phyloP scores from a whole-genome alignment of 2,329 filamentous ascomycete species.

The Rosellinia necatrix region DNA sequence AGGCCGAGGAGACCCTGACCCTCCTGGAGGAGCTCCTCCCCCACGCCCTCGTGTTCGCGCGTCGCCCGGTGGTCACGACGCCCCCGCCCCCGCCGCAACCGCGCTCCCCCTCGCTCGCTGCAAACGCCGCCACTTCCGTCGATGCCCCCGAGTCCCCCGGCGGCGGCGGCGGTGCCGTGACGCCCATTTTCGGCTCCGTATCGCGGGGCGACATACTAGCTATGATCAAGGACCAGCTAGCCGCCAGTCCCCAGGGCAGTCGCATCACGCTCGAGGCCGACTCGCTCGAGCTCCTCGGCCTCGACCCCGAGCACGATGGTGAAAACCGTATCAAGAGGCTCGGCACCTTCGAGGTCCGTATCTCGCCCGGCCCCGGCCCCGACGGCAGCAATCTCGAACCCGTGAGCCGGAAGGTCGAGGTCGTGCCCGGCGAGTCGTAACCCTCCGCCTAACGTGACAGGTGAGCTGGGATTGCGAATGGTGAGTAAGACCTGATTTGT shows the following conservation, averaged over 20 bases:
- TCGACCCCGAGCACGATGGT: constrained; percentile 33
- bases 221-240: constrained; percentile 43
- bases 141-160: constrained; percentile 24
- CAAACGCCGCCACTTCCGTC: constrained; percentile 32
- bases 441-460: background rate
- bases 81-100: constrained; percentile 24
- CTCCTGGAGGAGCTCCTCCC: constrained; percentile 45
- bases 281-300: constrained; percentile 42
- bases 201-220: constrained; percentile 45
- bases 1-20: constrained; percentile 44
- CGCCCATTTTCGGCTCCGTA: constrained; percentile 50
- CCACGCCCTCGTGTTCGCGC: constrained; percentile 44
- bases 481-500: background rate
- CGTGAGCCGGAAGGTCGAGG: constrained; percentile 42
- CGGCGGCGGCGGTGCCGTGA: constrained; percentile 24
- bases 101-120: constrained; percentile 38
- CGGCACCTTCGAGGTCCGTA: constrained; percentile 47
- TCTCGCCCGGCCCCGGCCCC: constrained; percentile 34
- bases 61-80: constrained; percentile 32
- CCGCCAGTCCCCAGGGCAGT: constrained; percentile 40
- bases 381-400: constrained; percentile 39
- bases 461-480: background rate
- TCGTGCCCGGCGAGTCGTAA: constrained; percentile 39
- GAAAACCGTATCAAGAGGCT: constrained; percentile 48
- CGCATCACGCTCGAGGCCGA: constrained; percentile 44